Conservation (phyloP, 306 rosid species). For the Geum urbanum region DNA sequence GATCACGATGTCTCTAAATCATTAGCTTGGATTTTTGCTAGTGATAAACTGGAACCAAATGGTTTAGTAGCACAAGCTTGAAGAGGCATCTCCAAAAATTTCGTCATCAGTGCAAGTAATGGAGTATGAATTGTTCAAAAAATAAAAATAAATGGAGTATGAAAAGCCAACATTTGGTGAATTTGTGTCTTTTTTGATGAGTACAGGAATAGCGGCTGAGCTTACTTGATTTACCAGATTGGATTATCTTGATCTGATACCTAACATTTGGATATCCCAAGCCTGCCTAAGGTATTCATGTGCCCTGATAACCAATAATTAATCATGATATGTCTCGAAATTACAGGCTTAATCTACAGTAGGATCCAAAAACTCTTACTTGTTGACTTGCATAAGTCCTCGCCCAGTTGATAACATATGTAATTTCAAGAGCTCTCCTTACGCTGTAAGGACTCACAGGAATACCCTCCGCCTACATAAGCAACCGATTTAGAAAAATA, state of each 20-base stretch:
- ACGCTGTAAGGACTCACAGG: slow-evolving; percentile 85
- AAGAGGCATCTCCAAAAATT: too few relatives aligned
- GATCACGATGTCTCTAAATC: too few relatives aligned
- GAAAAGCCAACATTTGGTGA: too few relatives aligned
- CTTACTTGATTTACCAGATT: slow-evolving; percentile 84
- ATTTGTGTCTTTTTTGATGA: too few relatives aligned
- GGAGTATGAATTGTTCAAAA: too few relatives aligned
- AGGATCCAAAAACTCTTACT: slow-evolving; percentile 44
- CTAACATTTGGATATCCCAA: slow-evolving; percentile 62
- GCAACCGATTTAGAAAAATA: slow-evolving; percentile 23
- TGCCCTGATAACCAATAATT: slow-evolving; percentile 61
- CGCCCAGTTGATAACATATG: slow-evolving; percentile 77
- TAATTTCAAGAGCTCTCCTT: slow-evolving; percentile 89
- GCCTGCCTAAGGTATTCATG: slow-evolving; percentile 64
- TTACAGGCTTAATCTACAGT: neutral
- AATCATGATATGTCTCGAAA: slow-evolving; percentile 7
- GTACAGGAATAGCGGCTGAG: slow-evolving; percentile 14
- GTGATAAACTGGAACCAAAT: too few relatives aligned
- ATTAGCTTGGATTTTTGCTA: too few relatives aligned
- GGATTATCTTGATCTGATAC: slow-evolving; percentile 67
- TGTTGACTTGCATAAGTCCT: slow-evolving; percentile 99
- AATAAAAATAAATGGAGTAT: too few relatives aligned
- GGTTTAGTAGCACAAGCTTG: too few relatives aligned
- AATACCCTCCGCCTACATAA: slow-evolving; percentile 76
- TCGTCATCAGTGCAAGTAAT: too few relatives aligned